These are phyloP conservation scores for Zostera marina DNA, from an alignment of 116 monocot genomes.

Conservation along the genomic window DNA sequence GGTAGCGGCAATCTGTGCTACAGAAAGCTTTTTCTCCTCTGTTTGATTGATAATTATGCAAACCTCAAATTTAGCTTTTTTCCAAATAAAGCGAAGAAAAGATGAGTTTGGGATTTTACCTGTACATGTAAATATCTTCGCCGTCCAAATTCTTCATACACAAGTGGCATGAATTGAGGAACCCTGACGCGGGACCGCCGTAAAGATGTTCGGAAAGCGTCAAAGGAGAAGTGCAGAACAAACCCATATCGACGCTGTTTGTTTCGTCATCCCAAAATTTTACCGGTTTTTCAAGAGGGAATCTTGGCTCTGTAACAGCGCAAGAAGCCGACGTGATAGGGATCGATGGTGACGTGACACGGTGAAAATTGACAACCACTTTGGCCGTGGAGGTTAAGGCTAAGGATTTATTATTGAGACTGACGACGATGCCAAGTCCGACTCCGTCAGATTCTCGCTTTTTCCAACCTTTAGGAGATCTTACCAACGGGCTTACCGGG, in stretches of 20 bases:
- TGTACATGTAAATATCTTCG: constrained; percentile 56
- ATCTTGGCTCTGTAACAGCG: background rate
- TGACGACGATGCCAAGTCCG: constrained; percentile 35
- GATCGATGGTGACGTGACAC: background rate
- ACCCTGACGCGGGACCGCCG: constrained; percentile 18
- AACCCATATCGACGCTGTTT: background rate
- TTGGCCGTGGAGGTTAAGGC: background rate
- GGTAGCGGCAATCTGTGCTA: constrained; percentile 63
- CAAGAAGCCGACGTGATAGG: background rate
- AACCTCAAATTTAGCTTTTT: background rate
- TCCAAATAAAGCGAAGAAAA: background rate
- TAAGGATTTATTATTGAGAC: constrained; percentile 23
- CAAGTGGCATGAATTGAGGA: constrained; percentile 26
- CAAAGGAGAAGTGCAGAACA: constrained; percentile 1
- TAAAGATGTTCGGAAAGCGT: constrained; percentile 3
- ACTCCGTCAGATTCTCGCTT: constrained; percentile 28
- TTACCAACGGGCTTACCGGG: constrained; percentile 23
- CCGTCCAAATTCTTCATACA: constrained; percentile 47
- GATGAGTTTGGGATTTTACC: constrained; percentile 11
- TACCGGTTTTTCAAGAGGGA: background rate
- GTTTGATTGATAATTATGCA: background rate
- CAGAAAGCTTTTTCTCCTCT: constrained; percentile 91
- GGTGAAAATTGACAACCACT: constrained; percentile 4
- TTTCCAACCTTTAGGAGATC: constrained; percentile 29
- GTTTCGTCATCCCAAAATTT: background rate